Evolutionary conservation across 1,284 basidiomycete genomes (phyloP).

Genomic region (Laetiporus sulphureus): DNA sequence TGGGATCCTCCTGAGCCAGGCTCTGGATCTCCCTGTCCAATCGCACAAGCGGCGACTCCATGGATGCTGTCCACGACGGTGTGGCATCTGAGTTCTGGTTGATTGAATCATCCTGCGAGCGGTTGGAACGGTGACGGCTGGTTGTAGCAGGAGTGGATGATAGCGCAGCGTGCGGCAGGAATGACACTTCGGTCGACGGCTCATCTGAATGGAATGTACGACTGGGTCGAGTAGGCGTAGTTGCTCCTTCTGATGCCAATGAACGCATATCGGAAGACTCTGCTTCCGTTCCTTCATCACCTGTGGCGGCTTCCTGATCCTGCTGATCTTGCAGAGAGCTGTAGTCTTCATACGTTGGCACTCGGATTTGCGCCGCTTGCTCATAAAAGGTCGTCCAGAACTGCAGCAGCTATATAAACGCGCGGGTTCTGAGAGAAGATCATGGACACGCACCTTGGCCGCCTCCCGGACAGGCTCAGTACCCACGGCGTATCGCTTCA

Average conservation of each 20-base stretch:
- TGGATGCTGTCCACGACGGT: constrained; percentile 59
- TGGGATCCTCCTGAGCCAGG: constrained; percentile 27
- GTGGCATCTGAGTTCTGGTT: constrained; percentile 33
- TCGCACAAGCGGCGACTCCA: constrained; percentile 72
- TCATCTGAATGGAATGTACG: constrained; percentile 26
- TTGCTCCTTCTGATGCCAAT: not conserved
- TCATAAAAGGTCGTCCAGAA: constrained; percentile 98
- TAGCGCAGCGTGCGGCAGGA: constrained; percentile 61
- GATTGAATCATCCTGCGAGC: constrained; percentile 31
- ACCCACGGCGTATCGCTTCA: constrained; percentile 83
- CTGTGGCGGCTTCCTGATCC: constrained; percentile 28
- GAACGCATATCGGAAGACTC: constrained; percentile 5
- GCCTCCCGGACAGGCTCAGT: constrained; percentile 86
- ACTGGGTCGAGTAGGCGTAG: constrained; percentile 11
- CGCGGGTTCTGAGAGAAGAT: not conserved
- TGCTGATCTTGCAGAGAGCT: constrained; percentile 45
- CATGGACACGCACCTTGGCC: constrained; percentile 56
- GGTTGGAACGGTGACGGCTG: constrained; percentile 28
- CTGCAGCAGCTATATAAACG: constrained; percentile 30
- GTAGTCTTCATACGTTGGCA: constrained; percentile 65
- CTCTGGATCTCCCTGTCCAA: constrained; percentile 64
- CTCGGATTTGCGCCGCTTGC: constrained; percentile 80
- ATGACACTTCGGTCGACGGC: constrained; percentile 56
- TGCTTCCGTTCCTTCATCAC: constrained; percentile 18
- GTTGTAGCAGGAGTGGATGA: constrained; percentile 69